Evolutionary conservation across 345 rosid genomes (phyloP), one percentile per base, ranked within the genome.

Genomic region (Xanthoceras sorbifolium): DNA sequence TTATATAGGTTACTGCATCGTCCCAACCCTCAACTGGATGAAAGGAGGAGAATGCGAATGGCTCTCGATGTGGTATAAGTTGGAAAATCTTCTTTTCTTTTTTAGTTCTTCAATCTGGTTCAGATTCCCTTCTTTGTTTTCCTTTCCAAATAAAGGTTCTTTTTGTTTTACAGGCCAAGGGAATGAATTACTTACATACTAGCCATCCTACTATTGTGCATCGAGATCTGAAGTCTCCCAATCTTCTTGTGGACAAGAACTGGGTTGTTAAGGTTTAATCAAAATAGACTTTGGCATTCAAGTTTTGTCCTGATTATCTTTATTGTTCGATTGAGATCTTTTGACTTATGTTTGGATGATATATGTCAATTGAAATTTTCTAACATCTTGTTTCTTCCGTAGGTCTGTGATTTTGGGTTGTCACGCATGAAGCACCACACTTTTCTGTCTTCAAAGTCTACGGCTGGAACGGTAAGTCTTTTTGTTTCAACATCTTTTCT

Each of bases 371-470:
- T 4, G 48, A 70, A 3, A 3, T 61, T 74, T 54, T 71, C 48
- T 14, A 29, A 52, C 46, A 34, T 74, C 63, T 44, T 36, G 7
- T 71, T 75, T 66, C 28, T 74, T 82, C 84, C 40, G 22, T 84
- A 91, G 95, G 95, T 91, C 71, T 93, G 95, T 83, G 99, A 96
- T 82, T 96, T 96, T 82, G 99, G 99, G 76, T 85, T 96, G 86
- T 96, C 99, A 26, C 94, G 99, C 73, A 77, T 86, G 83, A 93
- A 96, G 86, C 93, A 92, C 74, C 93, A 91, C 78, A 96, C 99
- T 5, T 96, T 90, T 72, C 84, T 96, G 74, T 93, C 99, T 34
- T 96, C 99, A 32, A 96, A 93, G 71, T 96, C 99, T 55, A 91
- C 97, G 42, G 99, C 98, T 72, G 99, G 99, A 85, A 96, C 99